Evolutionary conservation across 176 grass and related monocot species (phyloP).

Genomic region (Triticum urartu): DNA sequence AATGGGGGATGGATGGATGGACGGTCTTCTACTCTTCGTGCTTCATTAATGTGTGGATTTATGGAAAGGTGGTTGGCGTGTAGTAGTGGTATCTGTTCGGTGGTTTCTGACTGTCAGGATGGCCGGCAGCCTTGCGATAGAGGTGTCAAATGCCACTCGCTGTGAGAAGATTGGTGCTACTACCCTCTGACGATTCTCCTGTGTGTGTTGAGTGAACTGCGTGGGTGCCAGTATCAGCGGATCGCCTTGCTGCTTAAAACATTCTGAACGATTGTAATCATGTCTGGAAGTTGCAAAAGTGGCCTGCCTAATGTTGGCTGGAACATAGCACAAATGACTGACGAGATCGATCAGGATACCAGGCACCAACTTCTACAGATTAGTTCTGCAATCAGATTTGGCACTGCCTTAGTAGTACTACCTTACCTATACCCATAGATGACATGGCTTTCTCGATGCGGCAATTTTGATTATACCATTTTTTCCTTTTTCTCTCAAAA

Average conservation of each 20-base stretch:
- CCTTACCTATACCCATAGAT: not conserved
- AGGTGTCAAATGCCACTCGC: conserved; percentile 20
- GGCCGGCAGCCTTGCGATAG: conserved; percentile 5
- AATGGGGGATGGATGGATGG: not conserved
- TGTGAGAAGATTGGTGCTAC: conserved; percentile 6
- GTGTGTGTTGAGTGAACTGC: conserved; percentile 17
- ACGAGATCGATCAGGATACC: not conserved
- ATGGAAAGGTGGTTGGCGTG: conserved; percentile 14
- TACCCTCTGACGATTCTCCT: not conserved
- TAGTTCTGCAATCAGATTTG: not conserved
- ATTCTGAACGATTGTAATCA: not conserved
- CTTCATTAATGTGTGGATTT: conserved; percentile 26
- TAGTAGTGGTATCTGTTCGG: not conserved
- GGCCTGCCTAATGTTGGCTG: not conserved
- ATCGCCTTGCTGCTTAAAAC: not conserved
- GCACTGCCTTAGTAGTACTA: too few species aligned
- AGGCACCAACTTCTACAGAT: not conserved
- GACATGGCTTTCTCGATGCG: not conserved
- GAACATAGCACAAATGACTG: not conserved
- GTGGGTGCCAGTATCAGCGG: not conserved
- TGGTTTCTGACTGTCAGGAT: conserved; percentile 23
- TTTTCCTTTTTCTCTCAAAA: not conserved
- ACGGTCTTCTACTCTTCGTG: not conserved
- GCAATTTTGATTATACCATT: not conserved
- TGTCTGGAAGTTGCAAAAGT: not conserved